Evolutionary conservation across 1,284 basidiomycete species (phyloP), one percentile per base, ranked within the genome.

Genomic region (Sporisorium graminicola): DNA sequence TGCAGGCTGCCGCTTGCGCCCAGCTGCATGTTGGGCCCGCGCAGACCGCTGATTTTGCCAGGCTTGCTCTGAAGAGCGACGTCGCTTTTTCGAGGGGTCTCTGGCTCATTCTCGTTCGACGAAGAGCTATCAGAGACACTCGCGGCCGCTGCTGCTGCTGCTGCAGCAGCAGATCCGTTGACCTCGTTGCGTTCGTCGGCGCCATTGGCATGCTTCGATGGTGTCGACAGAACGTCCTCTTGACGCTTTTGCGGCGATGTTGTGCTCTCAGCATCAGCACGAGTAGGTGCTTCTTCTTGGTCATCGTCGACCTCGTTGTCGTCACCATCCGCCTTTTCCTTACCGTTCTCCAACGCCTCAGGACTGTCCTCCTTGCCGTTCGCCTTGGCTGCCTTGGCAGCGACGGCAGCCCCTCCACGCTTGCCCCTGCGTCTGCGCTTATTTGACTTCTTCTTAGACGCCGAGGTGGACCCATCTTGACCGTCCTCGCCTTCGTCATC

Each of bases 301-400:
- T 49, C 58, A 20, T 53, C 47, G 16, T 51, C 55, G 18, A n/a
- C 61, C 8, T 62, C 63, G 6, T 75, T 67, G 24, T 67, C 65
- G 2, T 71, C 73, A 10, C 87, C 87, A 6, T n/a, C 29, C 20
- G 78, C 84, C 33, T 88, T 90, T 5, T 87, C 79, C 7, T 77
- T 82, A 7, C 37, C 69, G 22, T 79, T 88, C 22, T 85, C 87
- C 1, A 24, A 20, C 5, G 56, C 56, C 10, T 72, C 69, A 1
- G 69, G 59, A 31, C 69, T 66, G 22, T 52, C 69, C 31, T 88
- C 88, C 35, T 87, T 90, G 35, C 61, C 54, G 63, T 91, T 91
- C 58, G 87, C 89, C 54, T 90, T 91, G 58, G 89, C 90, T 22
- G 82, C 84, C 69, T 87, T 88, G 43, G 81, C 78, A 46, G 75